Percentiles rank a stretch among this genome's conserved stretches.
phyloP scores from a whole-genome alignment of 2,329 filamentous ascomycete genomes.

The Scedosporium apiospermum region DNA sequence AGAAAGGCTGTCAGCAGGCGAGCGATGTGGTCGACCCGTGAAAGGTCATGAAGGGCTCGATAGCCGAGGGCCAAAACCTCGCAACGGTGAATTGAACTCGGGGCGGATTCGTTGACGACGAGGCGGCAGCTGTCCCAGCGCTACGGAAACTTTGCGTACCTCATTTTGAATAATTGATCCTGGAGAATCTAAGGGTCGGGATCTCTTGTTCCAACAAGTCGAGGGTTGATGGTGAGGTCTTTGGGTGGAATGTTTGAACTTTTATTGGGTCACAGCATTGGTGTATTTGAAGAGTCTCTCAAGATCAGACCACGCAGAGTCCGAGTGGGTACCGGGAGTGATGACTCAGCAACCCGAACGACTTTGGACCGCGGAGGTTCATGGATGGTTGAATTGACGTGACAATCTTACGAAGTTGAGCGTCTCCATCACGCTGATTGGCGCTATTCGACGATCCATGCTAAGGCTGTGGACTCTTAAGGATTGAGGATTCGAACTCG shows the following conservation, averaged over 20 bases:
- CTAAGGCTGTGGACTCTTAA: too few species aligned
- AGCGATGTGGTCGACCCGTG: slow-evolving; percentile 9
- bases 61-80: neutral
- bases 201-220: slow-evolving; percentile 6
- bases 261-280: slow-evolving; percentile 3
- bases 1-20: slow-evolving; percentile 17
- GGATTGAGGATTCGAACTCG: too few species aligned
- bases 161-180: slow-evolving; percentile 26
- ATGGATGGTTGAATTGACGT: too few species aligned
- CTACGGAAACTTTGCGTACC: slow-evolving; percentile 16
- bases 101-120: neutral
- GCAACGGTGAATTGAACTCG: neutral
- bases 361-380: neutral
- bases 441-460: too few species aligned
- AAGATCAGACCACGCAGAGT: slow-evolving; percentile 4
- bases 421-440: too few species aligned
- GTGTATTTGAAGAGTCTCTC: neutral
- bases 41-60: neutral
- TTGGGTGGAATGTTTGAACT: slow-evolving; percentile 10
- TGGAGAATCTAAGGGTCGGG: slow-evolving; percentile 11
- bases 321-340: neutral
- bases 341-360: neutral
- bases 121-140: neutral
- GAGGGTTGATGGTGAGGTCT: slow-evolving; percentile 14
- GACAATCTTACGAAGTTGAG: too few species aligned